phyloP scores from a whole-genome alignment of 208 protist species.

The Trypanosoma boissoni region DNA sequence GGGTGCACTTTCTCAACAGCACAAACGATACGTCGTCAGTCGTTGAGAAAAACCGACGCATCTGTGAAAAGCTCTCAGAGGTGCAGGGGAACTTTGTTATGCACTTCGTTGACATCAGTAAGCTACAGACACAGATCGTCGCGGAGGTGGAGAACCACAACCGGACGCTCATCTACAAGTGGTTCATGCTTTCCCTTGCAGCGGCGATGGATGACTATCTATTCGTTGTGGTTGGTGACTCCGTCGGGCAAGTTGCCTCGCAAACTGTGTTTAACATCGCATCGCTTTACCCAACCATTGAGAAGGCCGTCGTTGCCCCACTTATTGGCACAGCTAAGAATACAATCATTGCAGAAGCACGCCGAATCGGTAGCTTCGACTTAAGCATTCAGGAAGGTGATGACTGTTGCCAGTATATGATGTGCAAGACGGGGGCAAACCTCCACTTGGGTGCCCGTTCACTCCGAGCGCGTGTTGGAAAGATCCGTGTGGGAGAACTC shows the following conservation, averaged over 20 bases:
- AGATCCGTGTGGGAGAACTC: conserved; percentile 48
- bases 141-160: conserved; percentile 73
- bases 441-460: conserved; percentile 62
- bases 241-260: conserved; percentile 76
- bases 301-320: conserved; percentile 61
- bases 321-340: conserved; percentile 69
- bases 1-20: conserved; percentile 83
- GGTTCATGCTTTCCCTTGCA: conserved; percentile 77
- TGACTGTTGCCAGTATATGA: conserved; percentile 90
- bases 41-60: conserved; percentile 71
- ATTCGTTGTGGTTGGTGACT: conserved; percentile 76
- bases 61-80: conserved; percentile 56
- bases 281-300: conserved; percentile 65
- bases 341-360: conserved; percentile 65
- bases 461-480: conserved; percentile 49
- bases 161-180: conserved; percentile 85
- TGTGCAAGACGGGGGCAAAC: conserved; percentile 81
- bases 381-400: conserved; percentile 73
- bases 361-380: conserved; percentile 66
- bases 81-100: conserved; percentile 74
- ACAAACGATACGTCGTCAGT: conserved; percentile 80
- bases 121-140: conserved; percentile 79
- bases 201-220: conserved; percentile 54
- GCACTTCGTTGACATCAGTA: conserved; percentile 83
- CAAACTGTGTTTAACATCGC: conserved; percentile 85